Evolutionary conservation across 2,329 filamentous ascomycete species (phyloP).

Genomic region (Aspergillus sojae): DNA sequence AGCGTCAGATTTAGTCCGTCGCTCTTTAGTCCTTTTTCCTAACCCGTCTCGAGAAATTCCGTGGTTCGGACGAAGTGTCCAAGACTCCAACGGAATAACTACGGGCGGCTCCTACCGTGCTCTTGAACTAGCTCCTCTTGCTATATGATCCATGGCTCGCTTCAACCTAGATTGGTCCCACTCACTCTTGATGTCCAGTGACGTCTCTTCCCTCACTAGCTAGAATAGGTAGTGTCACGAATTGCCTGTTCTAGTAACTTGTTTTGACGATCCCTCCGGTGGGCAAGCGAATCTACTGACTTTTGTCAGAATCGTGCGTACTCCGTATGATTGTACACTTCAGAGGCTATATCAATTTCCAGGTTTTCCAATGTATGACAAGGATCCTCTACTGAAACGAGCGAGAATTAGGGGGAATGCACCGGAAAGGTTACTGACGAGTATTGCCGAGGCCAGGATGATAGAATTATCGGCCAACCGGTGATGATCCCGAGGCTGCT

Average conservation of each 20-base stretch:
- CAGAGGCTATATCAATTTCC: not conserved
- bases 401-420: not conserved
- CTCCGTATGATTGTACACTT: not conserved
- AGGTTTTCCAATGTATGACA: not conserved
- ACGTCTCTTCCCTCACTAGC: not conserved
- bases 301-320: not conserved
- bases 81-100: not conserved
- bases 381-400: not conserved
- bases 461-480: not conserved
- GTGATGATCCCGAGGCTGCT: not conserved
- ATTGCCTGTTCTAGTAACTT: not conserved
- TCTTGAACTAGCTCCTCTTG: not conserved
- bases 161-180: not conserved
- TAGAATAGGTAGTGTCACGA: not conserved
- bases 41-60: not conserved
- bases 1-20: not conserved
- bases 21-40: not conserved
- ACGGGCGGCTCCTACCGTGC: constrained; percentile 6
- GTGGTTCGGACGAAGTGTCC: constrained; percentile 4
- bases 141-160: not conserved
- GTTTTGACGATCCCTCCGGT: not conserved
- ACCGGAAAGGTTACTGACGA: not conserved
- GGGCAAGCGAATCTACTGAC: not conserved
- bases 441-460: not conserved
- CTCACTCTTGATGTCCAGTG: not conserved